Percentiles rank a stretch among this genome's conserved stretches.
These are phyloP conservation scores for Micractinium sp. DNA, from an alignment of 139 green algal species.

Conservation along the genomic window DNA sequence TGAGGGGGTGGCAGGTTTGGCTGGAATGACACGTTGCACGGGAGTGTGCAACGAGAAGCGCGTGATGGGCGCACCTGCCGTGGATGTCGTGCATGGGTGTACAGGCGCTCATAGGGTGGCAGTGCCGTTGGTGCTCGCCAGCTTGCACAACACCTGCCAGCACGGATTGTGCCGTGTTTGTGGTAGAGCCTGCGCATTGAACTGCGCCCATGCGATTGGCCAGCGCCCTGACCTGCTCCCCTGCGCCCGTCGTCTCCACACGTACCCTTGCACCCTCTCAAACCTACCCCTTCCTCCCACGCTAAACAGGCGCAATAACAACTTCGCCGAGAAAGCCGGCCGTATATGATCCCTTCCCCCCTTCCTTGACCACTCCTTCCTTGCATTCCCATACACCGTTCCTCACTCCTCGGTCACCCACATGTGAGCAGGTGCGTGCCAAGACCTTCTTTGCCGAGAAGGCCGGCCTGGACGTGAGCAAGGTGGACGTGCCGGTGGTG, in stretches of 20 bases:
- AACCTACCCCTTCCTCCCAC: too few species aligned
- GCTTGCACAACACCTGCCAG: too few species aligned
- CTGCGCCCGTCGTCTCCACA: too few species aligned
- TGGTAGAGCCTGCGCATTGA: too few species aligned
- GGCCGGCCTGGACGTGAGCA: constrained; percentile 63
- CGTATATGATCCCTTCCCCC: background rate
- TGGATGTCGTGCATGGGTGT: constrained; percentile 81
- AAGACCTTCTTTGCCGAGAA: constrained; percentile 94
- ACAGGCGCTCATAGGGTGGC: too few species aligned
- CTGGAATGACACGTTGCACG: background rate
- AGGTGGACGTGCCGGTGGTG: constrained; percentile 96
- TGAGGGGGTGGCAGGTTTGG: background rate
- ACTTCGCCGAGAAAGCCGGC: too few species aligned
- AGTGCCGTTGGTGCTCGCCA: too few species aligned
- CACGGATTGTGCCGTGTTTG: too few species aligned
- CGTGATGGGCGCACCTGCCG: constrained; percentile 85
- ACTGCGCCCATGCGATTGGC: too few species aligned
- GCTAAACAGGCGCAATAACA: too few species aligned
- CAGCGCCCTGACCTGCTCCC: background rate
- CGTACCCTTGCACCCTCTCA: too few species aligned
- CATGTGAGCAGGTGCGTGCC: constrained; percentile 32
- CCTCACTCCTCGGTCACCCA: background rate
- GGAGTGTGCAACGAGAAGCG: constrained; percentile 70
- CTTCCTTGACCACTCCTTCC: background rate
- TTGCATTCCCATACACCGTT: background rate